Conservation (phyloP, 495 filamentous ascomycete genomes). For the Corynascus novoguineensis region DNA sequence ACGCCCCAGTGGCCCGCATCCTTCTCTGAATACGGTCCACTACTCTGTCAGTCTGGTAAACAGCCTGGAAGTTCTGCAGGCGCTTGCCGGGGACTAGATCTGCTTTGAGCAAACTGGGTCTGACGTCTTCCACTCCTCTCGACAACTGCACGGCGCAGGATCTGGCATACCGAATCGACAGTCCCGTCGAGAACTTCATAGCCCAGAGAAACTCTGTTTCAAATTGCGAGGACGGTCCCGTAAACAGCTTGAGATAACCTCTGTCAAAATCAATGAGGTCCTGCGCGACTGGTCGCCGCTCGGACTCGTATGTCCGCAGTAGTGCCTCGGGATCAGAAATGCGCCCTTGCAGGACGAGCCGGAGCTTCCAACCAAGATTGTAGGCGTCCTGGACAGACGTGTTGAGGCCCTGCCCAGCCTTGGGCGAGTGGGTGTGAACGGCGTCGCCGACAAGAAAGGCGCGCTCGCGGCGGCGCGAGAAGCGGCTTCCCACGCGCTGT, state of each 20-base stretch:
- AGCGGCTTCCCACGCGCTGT: slow-evolving; percentile 64
- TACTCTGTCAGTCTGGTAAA: slow-evolving; percentile 15
- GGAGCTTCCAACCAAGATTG: slow-evolving; percentile 73
- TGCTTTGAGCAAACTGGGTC: slow-evolving; percentile 37
- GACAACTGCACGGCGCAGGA: slow-evolving; percentile 13
- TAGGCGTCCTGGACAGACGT: slow-evolving; percentile 61
- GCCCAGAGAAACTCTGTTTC: slow-evolving; percentile 23
- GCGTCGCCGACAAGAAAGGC: slow-evolving; percentile 63
- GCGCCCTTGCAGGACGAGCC: slow-evolving; percentile 51
- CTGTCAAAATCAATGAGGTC: slow-evolving; percentile 70
- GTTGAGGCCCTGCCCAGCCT: slow-evolving; percentile 76
- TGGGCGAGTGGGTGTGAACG: slow-evolving; percentile 61
- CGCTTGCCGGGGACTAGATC: slow-evolving; percentile 19
- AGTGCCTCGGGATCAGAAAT: slow-evolving; percentile 38
- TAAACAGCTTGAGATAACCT: slow-evolving; percentile 47
- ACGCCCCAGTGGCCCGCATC: slow-evolving; percentile 13
- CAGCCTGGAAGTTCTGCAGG: slow-evolving; percentile 16
- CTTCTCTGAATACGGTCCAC: slow-evolving; percentile 7
- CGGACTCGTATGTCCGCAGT: slow-evolving; percentile 63
- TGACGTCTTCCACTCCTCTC: slow-evolving; percentile 13
- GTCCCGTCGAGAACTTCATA: slow-evolving; percentile 38
- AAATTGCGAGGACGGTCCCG: slow-evolving; percentile 39
- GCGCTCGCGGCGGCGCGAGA: slow-evolving; percentile 50
- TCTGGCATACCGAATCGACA: slow-evolving; percentile 17
- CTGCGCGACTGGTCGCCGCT: slow-evolving; percentile 63